Evolutionary conservation across 108 stramenopile species (phyloP).

Genomic region (Schizochytrium sp.): DNA sequence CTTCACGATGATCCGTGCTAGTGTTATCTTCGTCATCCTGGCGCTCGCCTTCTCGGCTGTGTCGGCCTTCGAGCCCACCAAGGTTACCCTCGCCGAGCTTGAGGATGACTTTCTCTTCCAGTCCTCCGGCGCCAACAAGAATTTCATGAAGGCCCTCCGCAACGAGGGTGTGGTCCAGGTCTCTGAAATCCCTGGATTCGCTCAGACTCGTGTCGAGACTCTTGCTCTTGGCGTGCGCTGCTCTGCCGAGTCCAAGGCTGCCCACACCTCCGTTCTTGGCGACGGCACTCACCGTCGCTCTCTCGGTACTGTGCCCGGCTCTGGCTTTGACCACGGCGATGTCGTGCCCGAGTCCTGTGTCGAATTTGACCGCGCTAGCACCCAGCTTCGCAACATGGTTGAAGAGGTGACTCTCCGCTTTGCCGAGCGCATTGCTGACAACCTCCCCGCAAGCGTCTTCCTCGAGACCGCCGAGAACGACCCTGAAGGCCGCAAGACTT

Average conservation of each 20-base stretch:
- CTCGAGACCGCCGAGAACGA: constrained; percentile 35
- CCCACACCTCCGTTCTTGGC: neutral
- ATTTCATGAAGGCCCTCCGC: neutral
- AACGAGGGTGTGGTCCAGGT: constrained; percentile 50
- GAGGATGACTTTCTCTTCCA: neutral
- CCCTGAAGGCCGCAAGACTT: neutral
- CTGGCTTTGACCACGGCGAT: neutral
- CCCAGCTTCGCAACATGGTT: neutral
- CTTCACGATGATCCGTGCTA: too few relatives aligned
- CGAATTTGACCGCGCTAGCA: neutral
- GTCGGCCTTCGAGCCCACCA: neutral
- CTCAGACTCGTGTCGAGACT: constrained; percentile 1
- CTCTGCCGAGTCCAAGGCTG: neutral
- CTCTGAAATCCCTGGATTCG: neutral
- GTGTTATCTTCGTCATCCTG: too few relatives aligned
- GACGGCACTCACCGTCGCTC: constrained; percentile 49
- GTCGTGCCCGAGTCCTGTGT: neutral
- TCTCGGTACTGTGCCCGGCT: constrained; percentile 12
- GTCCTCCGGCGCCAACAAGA: neutral
- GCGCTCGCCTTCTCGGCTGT: neutral
- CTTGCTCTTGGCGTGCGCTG: neutral
- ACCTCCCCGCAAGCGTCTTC: constrained; percentile 42
- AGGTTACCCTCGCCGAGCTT: constrained; percentile 39
- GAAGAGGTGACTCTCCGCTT: neutral
- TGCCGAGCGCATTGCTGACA: neutral